A percentile compares a stretch with the other conserved stretches of the same genome.
phyloP scores from a whole-genome alignment of 768 basidiomycete species.

The Leccinum imitatum region DNA sequence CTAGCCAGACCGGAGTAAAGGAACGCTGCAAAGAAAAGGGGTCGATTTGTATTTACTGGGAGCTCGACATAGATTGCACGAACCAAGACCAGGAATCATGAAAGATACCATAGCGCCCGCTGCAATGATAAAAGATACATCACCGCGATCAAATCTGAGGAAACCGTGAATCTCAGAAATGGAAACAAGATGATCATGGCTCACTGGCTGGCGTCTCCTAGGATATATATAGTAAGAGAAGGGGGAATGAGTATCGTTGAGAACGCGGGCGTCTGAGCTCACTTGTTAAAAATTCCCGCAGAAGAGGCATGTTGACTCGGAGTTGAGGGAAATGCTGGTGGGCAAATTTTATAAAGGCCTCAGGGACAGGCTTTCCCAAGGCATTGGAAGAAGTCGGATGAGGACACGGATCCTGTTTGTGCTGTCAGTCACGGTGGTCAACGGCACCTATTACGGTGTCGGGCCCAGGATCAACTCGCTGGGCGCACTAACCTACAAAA shows the following conservation, averaged over 20 bases:
- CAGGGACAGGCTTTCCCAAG: neutral
- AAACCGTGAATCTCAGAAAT: constrained; percentile 8
- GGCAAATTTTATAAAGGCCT: neutral
- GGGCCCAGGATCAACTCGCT: neutral
- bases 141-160: constrained; percentile 65
- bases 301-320: too few species aligned
- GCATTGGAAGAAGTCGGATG: neutral
- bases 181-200: constrained; percentile 6
- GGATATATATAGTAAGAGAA: constrained; percentile 4
- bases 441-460: neutral
- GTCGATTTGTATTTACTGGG: neutral
- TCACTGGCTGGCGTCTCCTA: constrained; percentile 31
- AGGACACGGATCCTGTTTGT: neutral
- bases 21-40: constrained; percentile 46
- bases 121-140: constrained; percentile 68
- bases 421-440: neutral
- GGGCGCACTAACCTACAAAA: neutral
- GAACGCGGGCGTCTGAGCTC: neutral
- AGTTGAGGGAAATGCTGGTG: too few species aligned
- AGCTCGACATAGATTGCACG: constrained; percentile 11
- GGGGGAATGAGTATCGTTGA: neutral
- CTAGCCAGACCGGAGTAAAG: constrained; percentile 72
- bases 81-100: constrained; percentile 77
- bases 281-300: too few species aligned
- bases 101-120: constrained; percentile 72